Base-by-base conservation (phyloP, 371 early-diverging fungal species). In the Mortierella sp. region DNA sequence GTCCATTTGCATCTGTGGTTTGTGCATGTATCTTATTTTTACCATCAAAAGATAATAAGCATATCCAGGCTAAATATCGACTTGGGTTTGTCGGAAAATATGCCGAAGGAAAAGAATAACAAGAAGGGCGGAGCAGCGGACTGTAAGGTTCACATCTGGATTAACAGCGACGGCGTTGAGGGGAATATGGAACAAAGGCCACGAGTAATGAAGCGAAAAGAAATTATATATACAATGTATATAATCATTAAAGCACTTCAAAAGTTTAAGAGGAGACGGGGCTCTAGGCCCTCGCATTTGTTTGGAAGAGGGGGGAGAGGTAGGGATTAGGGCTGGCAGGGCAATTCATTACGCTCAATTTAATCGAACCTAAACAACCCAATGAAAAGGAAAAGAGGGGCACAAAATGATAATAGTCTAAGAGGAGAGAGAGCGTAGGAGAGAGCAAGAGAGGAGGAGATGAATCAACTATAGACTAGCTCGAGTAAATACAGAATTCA, bases 251-350 rank as follows among this genome's bases (percentile, higher is more conserved):
- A 22, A 24, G 55, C 28, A 24, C 8, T 53, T 24, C 21, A 50
- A 9, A 6, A 22, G 21, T 53, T 53, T 10, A 61, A 41, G 40
- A 61, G 61, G 22, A 41, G 41, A 41, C 38, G 22, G 61, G 41
- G 61, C 61, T 61, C 61, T 61, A 61, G 61, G 24, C 61, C 61
- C 21, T 43, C 19, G 32, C 28, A 38, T 58, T 38, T 58, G 59
- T 38, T 38, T 36, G 59, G 40, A 19, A 58, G 3, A 33, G 15
- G 38, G 16, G 33, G 10, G 59, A 6, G 38, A 4, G 32, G 58
- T 32, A 58, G 59, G 40, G 38, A 32, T 36, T 36, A 15, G 28
- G 28, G 28, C 59, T 38, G 22, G 59, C 32, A 58, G 13, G 19
- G 33, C 38, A 58, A 38, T 16, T 16, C 19, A 36, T 15, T 61